phyloP scores from a whole-genome alignment of 225 moss, liverwort and hornwort species.

The Antitrichia curtipendula region DNA sequence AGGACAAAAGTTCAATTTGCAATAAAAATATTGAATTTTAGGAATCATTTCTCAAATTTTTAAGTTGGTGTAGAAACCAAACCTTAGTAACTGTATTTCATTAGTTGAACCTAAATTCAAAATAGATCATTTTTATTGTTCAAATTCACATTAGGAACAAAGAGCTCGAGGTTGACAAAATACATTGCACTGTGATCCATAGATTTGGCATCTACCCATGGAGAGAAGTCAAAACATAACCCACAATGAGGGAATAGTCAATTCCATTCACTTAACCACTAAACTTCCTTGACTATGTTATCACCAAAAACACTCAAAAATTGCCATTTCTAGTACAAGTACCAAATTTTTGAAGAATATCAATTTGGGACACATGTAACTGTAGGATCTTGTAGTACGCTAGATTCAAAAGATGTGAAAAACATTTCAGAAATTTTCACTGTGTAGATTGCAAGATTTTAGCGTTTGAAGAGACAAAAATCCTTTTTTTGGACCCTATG shows the following conservation, averaged over 20 bases:
- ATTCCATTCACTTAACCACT: not conserved
- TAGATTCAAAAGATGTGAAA: too few relatives aligned
- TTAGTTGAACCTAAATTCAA: not conserved
- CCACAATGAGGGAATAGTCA: not conserved
- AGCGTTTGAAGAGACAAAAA: too few relatives aligned
- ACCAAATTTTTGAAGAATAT: too few relatives aligned
- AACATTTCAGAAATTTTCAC: too few relatives aligned
- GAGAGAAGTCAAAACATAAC: not conserved
- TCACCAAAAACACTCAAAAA: too few relatives aligned
- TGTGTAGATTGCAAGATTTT: too few relatives aligned
- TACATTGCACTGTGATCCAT: accelerated
- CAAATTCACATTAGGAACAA: not conserved
- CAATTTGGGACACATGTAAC: too few relatives aligned
- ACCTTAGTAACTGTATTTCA: not conserved
- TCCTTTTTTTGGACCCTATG: too few relatives aligned
- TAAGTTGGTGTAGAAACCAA: not conserved
- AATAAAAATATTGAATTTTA: not conserved
- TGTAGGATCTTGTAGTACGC: too few relatives aligned
- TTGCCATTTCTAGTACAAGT: too few relatives aligned
- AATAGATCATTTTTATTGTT: not conserved
- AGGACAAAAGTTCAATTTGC: not conserved
- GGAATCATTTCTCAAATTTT: not conserved
- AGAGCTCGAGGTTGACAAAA: not conserved
- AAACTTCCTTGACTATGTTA: too few relatives aligned
- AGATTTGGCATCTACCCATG: accelerated